Percentiles rank a stretch among this genome's conserved stretches.
These are phyloP conservation scores for Linnemannia schmuckeri DNA, from an alignment of 192 early-diverging fungal genomes.

Conservation along the genomic window DNA sequence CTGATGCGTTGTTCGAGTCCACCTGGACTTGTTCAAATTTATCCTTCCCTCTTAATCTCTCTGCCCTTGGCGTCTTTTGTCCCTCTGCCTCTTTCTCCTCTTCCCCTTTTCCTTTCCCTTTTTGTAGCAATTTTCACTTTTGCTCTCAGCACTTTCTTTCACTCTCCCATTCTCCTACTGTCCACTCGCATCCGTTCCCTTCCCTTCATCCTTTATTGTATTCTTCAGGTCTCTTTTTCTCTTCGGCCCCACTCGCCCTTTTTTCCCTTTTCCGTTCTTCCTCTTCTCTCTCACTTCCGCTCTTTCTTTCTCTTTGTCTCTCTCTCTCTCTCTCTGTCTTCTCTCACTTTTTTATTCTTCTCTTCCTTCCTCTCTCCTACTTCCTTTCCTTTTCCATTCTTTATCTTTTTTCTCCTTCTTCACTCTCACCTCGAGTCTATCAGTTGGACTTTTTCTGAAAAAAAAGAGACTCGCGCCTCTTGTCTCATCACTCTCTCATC, in stretches of 20 bases:
- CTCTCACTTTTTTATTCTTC: background rate
- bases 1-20: background rate
- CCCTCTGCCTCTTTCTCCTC: background rate
- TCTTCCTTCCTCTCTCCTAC: background rate
- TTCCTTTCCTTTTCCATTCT: background rate
- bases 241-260: conserved; percentile 12
- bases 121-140: background rate
- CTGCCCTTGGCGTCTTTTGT: background rate
- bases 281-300: background rate
- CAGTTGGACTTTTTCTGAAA: background rate
- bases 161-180: background rate
- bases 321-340: background rate
- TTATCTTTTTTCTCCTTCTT: background rate
- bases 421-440: background rate
- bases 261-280: conserved; percentile 14
- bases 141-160: background rate
- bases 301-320: background rate
- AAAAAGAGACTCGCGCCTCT: too few species aligned
- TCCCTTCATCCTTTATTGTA: too few species aligned
- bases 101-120: background rate
- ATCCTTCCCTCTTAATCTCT: background rate
- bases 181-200: background rate
- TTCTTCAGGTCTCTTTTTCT: background rate
- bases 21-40: background rate
- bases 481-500: background rate